These are phyloP conservation scores for Aspergillus viridinutans DNA, from an alignment of 2,329 filamentous ascomycete species.

Conservation along the genomic window DNA sequence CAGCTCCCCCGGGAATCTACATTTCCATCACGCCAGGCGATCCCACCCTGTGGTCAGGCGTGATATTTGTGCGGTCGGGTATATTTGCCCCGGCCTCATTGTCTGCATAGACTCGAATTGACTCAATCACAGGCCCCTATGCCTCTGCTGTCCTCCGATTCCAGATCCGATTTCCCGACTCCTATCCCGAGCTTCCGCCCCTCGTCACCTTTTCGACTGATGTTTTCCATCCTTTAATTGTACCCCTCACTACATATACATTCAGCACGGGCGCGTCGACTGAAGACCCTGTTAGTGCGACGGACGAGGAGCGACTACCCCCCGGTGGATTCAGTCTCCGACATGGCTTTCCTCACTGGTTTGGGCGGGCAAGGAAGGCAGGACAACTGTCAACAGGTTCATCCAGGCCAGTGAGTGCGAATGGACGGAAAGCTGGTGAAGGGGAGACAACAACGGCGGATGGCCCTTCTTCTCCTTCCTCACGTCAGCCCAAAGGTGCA, in stretches of 20 bases:
- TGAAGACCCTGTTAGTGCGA: conserved; percentile 73
- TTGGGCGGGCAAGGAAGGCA: conserved; percentile 56
- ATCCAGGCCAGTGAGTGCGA: conserved; percentile 43
- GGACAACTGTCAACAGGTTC: conserved; percentile 30
- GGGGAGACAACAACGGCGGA: background rate
- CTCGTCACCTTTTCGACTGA: conserved; percentile 85
- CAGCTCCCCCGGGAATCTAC: conserved; percentile 81
- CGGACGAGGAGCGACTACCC: conserved; percentile 75
- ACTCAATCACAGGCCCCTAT: conserved; percentile 67
- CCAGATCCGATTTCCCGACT: conserved; percentile 78
- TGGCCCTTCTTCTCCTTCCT: conserved; percentile 3
- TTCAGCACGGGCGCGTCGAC: conserved; percentile 76
- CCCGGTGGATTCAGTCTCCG: conserved; percentile 87
- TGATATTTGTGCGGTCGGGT: conserved; percentile 89
- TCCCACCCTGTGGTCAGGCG: conserved; percentile 79
- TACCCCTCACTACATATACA: conserved; percentile 89
- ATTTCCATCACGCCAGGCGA: conserved; percentile 79
- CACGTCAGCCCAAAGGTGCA: conserved; percentile 3
- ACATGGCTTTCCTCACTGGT: conserved; percentile 90
- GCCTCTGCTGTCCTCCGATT: conserved; percentile 82
- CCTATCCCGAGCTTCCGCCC: conserved; percentile 75
- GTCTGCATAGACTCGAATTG: background rate
- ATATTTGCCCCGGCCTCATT: conserved; percentile 12
- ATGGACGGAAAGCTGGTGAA: conserved; percentile 21
- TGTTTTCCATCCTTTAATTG: conserved; percentile 90